These are phyloP conservation scores for Deinandra increscens DNA, from an alignment of 129 eudicot species.

Conservation along the genomic window DNA sequence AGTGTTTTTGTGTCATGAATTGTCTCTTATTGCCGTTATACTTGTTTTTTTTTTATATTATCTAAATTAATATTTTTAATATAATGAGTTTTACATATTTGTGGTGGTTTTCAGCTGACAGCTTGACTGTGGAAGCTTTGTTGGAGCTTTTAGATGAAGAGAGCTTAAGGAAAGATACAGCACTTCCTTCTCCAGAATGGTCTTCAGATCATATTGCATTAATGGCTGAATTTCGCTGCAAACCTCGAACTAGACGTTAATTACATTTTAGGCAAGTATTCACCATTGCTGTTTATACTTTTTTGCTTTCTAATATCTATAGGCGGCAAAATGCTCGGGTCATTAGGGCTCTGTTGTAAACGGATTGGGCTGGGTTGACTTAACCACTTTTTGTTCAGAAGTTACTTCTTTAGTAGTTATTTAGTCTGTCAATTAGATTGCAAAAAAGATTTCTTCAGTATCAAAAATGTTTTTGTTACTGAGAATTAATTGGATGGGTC, in stretches of 20 bases:
- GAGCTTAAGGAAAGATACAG: constrained; percentile 85
- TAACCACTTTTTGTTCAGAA: neutral
- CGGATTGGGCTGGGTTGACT: neutral
- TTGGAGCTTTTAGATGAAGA: constrained; percentile 96
- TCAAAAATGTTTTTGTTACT: neutral
- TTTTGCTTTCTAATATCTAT: neutral
- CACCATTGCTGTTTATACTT: neutral
- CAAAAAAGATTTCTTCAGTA: neutral
- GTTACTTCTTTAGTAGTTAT: neutral
- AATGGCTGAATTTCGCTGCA: constrained; percentile 87
- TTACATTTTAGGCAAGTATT: constrained; percentile 34
- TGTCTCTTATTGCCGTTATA: constrained; percentile 37
- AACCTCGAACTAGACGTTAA: constrained; percentile 77
- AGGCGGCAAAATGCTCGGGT: neutral
- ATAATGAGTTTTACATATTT: neutral
- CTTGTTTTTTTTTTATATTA: neutral
- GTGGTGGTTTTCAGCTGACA: constrained; percentile 60
- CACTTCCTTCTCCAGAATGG: constrained; percentile 99
- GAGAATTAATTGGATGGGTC: neutral
- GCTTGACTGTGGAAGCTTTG: constrained; percentile 80
- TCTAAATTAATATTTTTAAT: neutral
- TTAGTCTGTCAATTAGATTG: neutral
- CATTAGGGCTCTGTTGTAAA: neutral
- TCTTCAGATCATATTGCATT: constrained; percentile 96
- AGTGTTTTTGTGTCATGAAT: constrained; percentile 1